Evolutionary conservation across 2,329 filamentous ascomycete genomes (phyloP).

Genomic region (Ceratocystis cacaofunesta): DNA sequence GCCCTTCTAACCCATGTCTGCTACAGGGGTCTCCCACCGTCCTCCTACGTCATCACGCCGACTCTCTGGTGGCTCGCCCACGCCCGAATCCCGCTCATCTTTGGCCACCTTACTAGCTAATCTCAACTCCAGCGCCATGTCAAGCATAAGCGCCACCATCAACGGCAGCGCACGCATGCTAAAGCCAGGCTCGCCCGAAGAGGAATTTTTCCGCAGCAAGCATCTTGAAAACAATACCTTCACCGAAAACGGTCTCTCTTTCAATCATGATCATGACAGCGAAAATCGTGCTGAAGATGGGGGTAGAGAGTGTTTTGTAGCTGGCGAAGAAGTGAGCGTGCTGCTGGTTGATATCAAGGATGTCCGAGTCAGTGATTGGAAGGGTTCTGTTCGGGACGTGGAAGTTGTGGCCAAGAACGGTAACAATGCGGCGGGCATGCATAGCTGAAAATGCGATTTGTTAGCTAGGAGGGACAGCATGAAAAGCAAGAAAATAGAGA

Average conservation of each 20-base stretch:
- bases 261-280: constrained; percentile 25
- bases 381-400: constrained; percentile 69
- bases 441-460: neutral
- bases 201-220: constrained; percentile 64
- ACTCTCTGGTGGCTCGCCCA: constrained; percentile 46
- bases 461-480: neutral
- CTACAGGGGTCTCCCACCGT: constrained; percentile 67
- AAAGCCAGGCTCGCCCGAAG: constrained; percentile 59
- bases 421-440: neutral
- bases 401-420: constrained; percentile 2
- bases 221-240: constrained; percentile 92
- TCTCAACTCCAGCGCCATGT: constrained; percentile 77
- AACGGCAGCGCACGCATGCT: constrained; percentile 72
- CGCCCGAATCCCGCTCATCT: constrained; percentile 51
- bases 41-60: constrained; percentile 56
- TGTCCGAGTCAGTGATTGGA: constrained; percentile 85
- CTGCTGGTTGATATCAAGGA: constrained; percentile 74
- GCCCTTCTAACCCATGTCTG: constrained; percentile 11
- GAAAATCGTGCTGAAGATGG: constrained; percentile 29
- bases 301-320: constrained; percentile 53
- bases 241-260: constrained; percentile 35
- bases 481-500: neutral
- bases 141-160: constrained; percentile 82
- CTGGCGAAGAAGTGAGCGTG: constrained; percentile 70
- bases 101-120: constrained; percentile 75